Evolutionary conservation across 2,329 filamentous ascomycete species (phyloP), one percentile per base, ranked within the genome.

Genomic region (Dryadomyces sulphureus): DNA sequence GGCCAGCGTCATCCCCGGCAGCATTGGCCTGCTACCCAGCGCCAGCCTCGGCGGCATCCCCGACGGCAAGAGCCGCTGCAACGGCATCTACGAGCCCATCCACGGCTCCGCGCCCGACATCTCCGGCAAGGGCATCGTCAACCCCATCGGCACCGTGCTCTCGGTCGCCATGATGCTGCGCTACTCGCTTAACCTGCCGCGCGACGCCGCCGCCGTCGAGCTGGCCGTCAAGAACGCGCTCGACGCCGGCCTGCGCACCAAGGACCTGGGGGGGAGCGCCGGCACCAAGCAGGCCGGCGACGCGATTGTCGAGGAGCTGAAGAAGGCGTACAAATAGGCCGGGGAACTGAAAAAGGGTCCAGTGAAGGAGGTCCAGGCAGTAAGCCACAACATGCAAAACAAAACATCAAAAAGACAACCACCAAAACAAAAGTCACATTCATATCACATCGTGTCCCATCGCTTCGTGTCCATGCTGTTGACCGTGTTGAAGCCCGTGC

Each of bases 31-130:
- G 53, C 68, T 94, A 54, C 90, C 90, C 22, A 90, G 83, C 61
- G 90, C 90, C 12, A 92, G 83, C 64, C 68, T 96, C 60, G 84
- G 81, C 53, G 86, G 84, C 36, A 79, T 94, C 49, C 90, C 90
- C 0, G 87, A 93, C 62, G 85, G 85, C 46, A 84, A 87, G 70
- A 75, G 71, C 56, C 81, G 76, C 62, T 86, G 89, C 60, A 94
- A 93, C 61, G 90, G 88, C 56, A 94, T 96, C 58, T 98, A 94
- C 62, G 90, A 96, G 73, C 90, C 90, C 22, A 96, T 98, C 56
- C 90, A 98, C 63, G 89, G 87, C 34, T 92, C 85, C 40, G 90
- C 90, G 19, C 90, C 89, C 24, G 89, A 96, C 59, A 96, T 96
- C 57, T 87, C 85, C 2, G 89, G 90, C 54, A 76, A 93, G 67